Evolutionary conservation across 2,329 filamentous ascomycete genomes (phyloP).

Genomic region (Lachnellula cervina): DNA sequence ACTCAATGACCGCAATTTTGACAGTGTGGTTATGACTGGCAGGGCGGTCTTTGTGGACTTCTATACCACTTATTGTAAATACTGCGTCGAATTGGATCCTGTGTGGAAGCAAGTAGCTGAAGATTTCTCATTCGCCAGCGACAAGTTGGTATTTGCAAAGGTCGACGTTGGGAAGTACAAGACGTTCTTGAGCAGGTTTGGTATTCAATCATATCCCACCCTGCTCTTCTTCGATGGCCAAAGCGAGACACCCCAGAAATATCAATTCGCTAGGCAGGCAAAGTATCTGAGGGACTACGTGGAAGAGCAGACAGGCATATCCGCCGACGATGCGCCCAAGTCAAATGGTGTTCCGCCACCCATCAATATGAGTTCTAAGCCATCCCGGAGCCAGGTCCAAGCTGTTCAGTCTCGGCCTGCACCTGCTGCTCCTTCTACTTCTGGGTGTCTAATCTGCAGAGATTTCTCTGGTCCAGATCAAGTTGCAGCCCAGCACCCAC

Average conservation of each 20-base stretch:
- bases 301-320: slow-evolving; percentile 24
- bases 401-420: slow-evolving; percentile 31
- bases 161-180: slow-evolving; percentile 86
- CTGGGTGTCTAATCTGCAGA: slow-evolving; percentile 74
- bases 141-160: slow-evolving; percentile 80
- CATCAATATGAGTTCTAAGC: slow-evolving; percentile 28
- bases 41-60: slow-evolving; percentile 96
- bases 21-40: slow-evolving; percentile 79
- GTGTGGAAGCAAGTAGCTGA: slow-evolving; percentile 79
- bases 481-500: slow-evolving; percentile 73
- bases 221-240: slow-evolving; percentile 76
- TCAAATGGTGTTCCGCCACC: slow-evolving; percentile 25
- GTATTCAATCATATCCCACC: slow-evolving; percentile 80
- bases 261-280: slow-evolving; percentile 15
- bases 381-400: slow-evolving; percentile 43
- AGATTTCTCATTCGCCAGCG: slow-evolving; percentile 67
- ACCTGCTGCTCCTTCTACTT: slow-evolving; percentile 20
- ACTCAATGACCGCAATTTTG: slow-evolving; percentile 82
- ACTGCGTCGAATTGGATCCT: slow-evolving; percentile 92
- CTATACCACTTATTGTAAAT: slow-evolving; percentile 95
- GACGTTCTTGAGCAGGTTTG: slow-evolving; percentile 65
- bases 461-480: slow-evolving; percentile 81
- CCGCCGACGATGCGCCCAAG: slow-evolving; percentile 16
- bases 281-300: slow-evolving; percentile 22
- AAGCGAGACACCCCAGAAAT: slow-evolving; percentile 18